Evolutionary conservation across 1,284 basidiomycete species (phyloP).

Genomic region (Cutaneotrichosporon arboriforme): DNA sequence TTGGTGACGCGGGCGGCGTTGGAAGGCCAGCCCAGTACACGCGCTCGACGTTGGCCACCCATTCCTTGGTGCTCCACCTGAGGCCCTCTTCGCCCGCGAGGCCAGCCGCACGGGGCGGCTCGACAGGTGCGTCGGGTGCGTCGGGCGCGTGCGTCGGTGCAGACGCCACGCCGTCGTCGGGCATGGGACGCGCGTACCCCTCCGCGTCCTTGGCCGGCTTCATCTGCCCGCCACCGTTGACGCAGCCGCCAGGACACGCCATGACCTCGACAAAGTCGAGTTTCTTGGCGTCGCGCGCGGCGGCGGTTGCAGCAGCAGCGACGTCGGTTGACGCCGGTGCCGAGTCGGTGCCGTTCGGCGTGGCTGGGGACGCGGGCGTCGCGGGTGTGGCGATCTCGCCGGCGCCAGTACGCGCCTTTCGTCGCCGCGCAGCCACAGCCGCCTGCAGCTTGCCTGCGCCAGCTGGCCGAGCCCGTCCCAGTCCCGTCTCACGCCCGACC

Average conservation of each 20-base stretch:
- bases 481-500: slow-evolving; percentile 76
- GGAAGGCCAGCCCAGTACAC: slow-evolving; percentile 63
- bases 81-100: slow-evolving; percentile 48
- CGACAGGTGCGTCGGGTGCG: slow-evolving; percentile 32
- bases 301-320: slow-evolving; percentile 13
- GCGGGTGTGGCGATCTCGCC: slow-evolving; percentile 20
- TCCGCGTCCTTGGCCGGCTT: slow-evolving; percentile 60
- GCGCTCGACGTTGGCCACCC: slow-evolving; percentile 69
- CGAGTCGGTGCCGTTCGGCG: slow-evolving; percentile 12
- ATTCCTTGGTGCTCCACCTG: slow-evolving; percentile 56
- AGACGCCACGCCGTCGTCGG: slow-evolving; percentile 45
- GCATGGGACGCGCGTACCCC: slow-evolving; percentile 58
- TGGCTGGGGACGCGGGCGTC: slow-evolving; percentile 23
- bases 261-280: slow-evolving; percentile 99
- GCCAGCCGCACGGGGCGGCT: slow-evolving; percentile 17
- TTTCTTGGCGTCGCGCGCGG: slow-evolving; percentile 52
- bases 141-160: slow-evolving; percentile 46
- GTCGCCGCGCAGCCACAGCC: slow-evolving; percentile 47
- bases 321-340: slow-evolving; percentile 1
- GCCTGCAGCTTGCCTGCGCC: slow-evolving; percentile 39
- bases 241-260: slow-evolving; percentile 97
- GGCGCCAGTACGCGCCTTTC: slow-evolving; percentile 40
- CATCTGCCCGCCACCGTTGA: slow-evolving; percentile 94
- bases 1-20: slow-evolving; percentile 54
- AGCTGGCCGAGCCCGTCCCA: slow-evolving; percentile 54